Conservation (phyloP, 2,329 filamentous ascomycete genomes). For the Fusarium tjaetaba region DNA sequence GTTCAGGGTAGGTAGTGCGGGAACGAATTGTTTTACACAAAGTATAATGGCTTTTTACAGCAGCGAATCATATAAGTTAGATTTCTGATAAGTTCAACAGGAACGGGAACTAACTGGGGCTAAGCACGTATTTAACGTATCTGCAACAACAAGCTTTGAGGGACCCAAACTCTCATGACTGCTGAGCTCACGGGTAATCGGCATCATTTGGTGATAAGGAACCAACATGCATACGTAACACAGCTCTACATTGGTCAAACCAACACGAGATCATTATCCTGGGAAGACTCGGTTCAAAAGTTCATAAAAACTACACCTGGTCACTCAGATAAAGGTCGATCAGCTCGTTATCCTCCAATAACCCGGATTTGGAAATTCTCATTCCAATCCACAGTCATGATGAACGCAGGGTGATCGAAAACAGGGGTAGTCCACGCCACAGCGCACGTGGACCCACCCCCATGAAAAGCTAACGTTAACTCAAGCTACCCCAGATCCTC, state of each 20-base stretch:
- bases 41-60: not conserved
- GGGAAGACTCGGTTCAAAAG: not conserved
- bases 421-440: constrained; percentile 30
- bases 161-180: not conserved
- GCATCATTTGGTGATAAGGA: not conserved
- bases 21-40: not conserved
- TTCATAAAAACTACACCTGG: not conserved
- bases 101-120: not conserved
- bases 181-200: not conserved
- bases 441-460: constrained; percentile 30
- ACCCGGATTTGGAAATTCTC: not conserved
- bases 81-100: not conserved
- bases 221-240: not conserved
- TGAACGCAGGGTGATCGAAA: not conserved
- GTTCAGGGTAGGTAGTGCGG: not conserved
- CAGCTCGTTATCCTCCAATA: not conserved
- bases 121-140: not conserved
- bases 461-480: constrained; percentile 19
- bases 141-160: not conserved
- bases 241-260: not conserved
- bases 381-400: constrained; percentile 9
- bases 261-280: not conserved
- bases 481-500: constrained; percentile 20
- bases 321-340: not conserved
- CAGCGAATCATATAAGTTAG: not conserved